Base-by-base conservation (phyloP, 768 basidiomycete species). In the Agrocybe chaxingu region DNA sequence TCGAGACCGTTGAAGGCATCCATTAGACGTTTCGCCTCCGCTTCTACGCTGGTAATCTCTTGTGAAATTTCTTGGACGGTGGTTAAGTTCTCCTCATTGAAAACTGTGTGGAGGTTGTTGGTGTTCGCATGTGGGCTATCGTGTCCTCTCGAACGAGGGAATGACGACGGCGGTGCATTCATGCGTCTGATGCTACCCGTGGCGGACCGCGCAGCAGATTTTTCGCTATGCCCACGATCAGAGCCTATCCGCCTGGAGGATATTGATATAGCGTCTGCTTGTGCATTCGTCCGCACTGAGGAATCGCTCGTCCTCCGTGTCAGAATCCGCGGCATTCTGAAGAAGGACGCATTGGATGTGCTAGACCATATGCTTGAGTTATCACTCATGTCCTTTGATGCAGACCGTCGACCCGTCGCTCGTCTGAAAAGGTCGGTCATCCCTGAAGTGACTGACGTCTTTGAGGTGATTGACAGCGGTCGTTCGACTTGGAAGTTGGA, bases 1-100 rank as follows among this genome's bases (percentile, higher is more conserved):
- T 91, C 89, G 35, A 91, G 71, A 7, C 89, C 87, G 57, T 81
- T 87, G 64, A 91, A 91, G 3, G 88, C 87, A 60, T 91, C 89
- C 67, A 89, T 76, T 41, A 91, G 66, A 43, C 85, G 73, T 53
- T 77, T 75, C 5, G 79, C 81, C 62, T 92, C 89, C 31, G 82
- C 81, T 62, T 90, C 87, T 38, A 92, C 79, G 5, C 74, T 66
- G 51, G 76, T 69, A 38, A 92, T 86, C 57, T 90, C 85, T 40
- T 77, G 70, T 35, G 77, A 80, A 47, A 91, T 82, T 35, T 85
- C 76, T 54, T 77, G 73, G 51, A 79, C 75, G n/a, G 84, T 77
- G 51, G 79, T 77, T 49, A 81, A 66, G 45, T 70, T 73, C 1
- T 84, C 80, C 44, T 85, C 82, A 50, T 82, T 81, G 45, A 77